Evolutionary conservation across 2,329 filamentous ascomycete genomes (phyloP), one percentile per base, ranked within the genome.

Genomic region (Aspergillus sp.): DNA sequence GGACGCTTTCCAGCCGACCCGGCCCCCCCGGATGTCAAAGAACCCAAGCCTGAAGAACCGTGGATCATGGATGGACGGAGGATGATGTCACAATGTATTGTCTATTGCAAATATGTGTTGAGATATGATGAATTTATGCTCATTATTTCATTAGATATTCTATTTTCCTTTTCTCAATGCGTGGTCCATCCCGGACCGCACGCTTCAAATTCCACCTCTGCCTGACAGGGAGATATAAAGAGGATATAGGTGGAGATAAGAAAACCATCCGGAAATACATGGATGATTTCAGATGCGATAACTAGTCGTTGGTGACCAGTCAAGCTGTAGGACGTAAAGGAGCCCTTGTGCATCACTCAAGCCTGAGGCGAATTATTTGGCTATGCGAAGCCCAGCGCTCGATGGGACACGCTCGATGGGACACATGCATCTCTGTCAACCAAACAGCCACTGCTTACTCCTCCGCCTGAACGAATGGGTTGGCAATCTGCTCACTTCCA

Each of bases 401-500:
- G 31, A 45, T 47, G 50, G 44, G 46, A 37, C 21, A 25, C 21
- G 35, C 19, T 7, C 11, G 31, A 44, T 41, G 50, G 44, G 46
- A 37, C 21, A 25, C 43, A 49, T 54, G 37, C 39, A 53, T 40
- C 17, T 43, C 25, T 31, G 4, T 37, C 33, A 31, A 53, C 14
- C 41, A 46, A 46, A 46, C 51, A 25, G 21, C 21, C 39, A 17
- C 11, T 40, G 19, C 45, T 74, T 76, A 86, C 64, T 91, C 88
- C 48, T 91, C 88, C 23, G 84, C 81, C 70, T 91, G 87, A 53
- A 90, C 81, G 71, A 98, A 99, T 0, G 95, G 95, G 74, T 99
- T 99, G 68, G 90, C 86, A 68, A 99, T 99, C 77, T 93, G 89
- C 77, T 98, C 93, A 77, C 91, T 97, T 56, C 95, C 95, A 71